Conservation (phyloP, 306 rosid species). For the Prunus persica region Prunus_persica_NCBIv2 NC_034012.1:5325001-5325500, state of each 20-base stretch:
- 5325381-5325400: constrained; percentile 45
- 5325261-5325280: not conserved
- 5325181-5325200: not conserved
- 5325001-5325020: constrained; percentile 1
- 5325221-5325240: not conserved
- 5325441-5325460: not conserved
- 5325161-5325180: not conserved
- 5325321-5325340: constrained; percentile 53
- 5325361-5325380: constrained; percentile 19
- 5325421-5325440: not conserved
- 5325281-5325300: not conserved
- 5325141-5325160: not conserved
- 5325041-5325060: not conserved
- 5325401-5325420: constrained; percentile 27
- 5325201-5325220: not conserved
- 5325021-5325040: not conserved
- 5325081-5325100: constrained; percentile 11
- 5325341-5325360: constrained; percentile 29
- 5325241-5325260: not conserved
- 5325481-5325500: not conserved
- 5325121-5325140: not conserved
- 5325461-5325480: not conserved
- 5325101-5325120: not conserved
- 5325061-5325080: not conserved
- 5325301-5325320: constrained; percentile 7